phyloP scores from a whole-genome alignment of 176 grass and related monocot genomes.

The Miscanthus lutarioriparius region DNA sequence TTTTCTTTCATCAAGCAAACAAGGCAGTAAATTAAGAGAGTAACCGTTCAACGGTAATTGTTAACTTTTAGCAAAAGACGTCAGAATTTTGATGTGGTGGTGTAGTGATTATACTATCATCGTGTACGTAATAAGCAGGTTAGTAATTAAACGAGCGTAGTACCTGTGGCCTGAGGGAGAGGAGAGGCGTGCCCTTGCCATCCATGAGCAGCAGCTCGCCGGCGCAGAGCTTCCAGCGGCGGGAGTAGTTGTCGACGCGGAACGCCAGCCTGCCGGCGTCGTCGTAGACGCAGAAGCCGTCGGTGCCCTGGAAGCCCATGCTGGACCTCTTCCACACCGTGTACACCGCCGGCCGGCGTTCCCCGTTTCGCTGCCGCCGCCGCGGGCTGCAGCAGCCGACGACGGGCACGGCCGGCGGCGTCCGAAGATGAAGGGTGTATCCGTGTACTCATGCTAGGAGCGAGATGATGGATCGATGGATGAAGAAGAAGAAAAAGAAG shows the following conservation, averaged over 20 bases:
- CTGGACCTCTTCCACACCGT: conserved; percentile 97
- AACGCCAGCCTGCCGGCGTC: conserved; percentile 58
- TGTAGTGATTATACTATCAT: neutral
- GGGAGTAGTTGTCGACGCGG: conserved; percentile 88
- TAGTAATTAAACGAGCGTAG: neutral
- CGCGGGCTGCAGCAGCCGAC: neutral
- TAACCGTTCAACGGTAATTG: no score
- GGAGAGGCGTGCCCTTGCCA: conserved; percentile 53
- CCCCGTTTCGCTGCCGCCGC: neutral
- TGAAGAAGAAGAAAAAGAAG: neutral
- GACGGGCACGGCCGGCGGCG: neutral
- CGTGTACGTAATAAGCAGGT: neutral
- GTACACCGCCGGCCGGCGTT: neutral
- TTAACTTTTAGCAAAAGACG: no score
- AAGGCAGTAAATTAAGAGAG: neutral
- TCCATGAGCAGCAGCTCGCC: conserved; percentile 87
- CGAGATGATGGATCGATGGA: neutral
- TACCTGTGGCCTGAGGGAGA: conserved; percentile 73
- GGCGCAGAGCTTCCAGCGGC: conserved; percentile 54
- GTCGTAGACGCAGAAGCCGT: conserved; percentile 92
- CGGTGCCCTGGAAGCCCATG: conserved; percentile 92
- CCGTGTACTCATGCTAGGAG: neutral
- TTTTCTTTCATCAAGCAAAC: neutral
- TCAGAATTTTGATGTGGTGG: no score
- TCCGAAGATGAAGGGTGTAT: neutral